phyloP scores from a whole-genome alignment of 208 protist genomes.

The Leishmania lainsoni region DNA sequence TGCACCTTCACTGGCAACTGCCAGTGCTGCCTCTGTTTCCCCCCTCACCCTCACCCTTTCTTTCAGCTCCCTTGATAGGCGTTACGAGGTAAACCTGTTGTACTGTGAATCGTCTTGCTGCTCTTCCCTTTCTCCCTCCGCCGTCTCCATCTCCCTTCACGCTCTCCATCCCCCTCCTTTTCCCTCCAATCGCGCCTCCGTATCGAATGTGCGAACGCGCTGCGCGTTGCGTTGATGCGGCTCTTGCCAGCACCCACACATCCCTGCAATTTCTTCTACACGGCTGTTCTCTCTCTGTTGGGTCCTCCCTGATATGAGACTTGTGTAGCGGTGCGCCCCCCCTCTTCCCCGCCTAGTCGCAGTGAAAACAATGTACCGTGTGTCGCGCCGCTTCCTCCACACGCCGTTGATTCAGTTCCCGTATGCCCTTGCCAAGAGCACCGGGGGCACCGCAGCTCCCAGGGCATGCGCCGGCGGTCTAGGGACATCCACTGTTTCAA shows the following conservation, averaged over 20 bases:
- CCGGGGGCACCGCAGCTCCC: slow-evolving; percentile 7
- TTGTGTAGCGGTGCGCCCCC: not conserved
- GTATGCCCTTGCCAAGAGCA: slow-evolving; percentile 69
- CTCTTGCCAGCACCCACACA: not conserved
- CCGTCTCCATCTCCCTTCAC: not conserved
- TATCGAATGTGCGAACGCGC: not conserved
- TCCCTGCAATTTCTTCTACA: not conserved
- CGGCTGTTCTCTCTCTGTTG: not conserved
- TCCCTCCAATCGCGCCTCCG: not conserved
- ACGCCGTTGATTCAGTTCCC: slow-evolving; percentile 76
- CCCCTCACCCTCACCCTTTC: not conserved
- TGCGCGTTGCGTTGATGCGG: not conserved
- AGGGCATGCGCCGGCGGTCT: not conserved
- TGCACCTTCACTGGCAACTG: not conserved
- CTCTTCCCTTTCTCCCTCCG: not conserved
- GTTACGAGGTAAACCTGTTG: not conserved
- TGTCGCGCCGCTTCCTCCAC: slow-evolving; percentile 33
- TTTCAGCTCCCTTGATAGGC: not conserved
- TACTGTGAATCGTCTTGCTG: not conserved
- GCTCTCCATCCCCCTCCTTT: not conserved
- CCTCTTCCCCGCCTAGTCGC: not conserved
- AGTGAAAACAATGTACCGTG: slow-evolving; percentile 31
- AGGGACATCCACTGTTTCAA: not conserved
- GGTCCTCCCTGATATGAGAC: not conserved
- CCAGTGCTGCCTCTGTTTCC: not conserved